These are phyloP conservation scores for Solanum gandarillasii DNA, from an alignment of 257 asterid species.

Conservation along the genomic window DNA sequence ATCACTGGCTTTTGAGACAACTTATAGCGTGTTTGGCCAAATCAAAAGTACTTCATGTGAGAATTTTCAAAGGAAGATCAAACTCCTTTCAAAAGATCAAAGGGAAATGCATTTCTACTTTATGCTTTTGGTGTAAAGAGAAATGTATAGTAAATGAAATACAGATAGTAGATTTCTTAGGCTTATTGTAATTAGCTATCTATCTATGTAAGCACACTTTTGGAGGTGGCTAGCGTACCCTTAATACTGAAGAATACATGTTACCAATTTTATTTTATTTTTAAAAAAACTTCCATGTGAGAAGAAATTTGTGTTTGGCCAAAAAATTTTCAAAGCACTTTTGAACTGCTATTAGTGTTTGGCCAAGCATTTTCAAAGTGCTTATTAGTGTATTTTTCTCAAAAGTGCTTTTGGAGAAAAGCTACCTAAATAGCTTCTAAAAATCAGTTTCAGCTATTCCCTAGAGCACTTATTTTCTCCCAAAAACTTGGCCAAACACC, in stretches of 20 bases:
- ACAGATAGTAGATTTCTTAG: too few species aligned
- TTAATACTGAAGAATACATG: too few species aligned
- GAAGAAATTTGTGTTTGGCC: not conserved
- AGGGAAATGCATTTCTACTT: too few species aligned
- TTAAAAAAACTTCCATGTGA: not conserved
- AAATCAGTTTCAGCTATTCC: not conserved
- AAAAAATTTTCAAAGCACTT: not conserved
- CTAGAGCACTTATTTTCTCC: not conserved
- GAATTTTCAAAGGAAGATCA: too few species aligned
- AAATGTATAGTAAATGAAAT: too few species aligned
- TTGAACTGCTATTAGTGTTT: not conserved
- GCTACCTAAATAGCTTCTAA: not conserved
- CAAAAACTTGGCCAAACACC: not conserved
- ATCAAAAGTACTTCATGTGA: too few species aligned
- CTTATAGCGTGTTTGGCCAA: not conserved
- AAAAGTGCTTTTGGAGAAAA: not conserved
- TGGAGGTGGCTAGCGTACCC: too few species aligned
- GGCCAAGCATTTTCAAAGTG: not conserved
- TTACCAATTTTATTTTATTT: too few species aligned
- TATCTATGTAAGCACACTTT: too few species aligned
- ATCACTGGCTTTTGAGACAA: not conserved
- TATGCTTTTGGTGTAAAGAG: too few species aligned
- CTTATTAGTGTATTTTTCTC: not conserved
- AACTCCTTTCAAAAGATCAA: too few species aligned
- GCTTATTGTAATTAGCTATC: too few species aligned